Evolutionary conservation across 495 filamentous ascomycete genomes (phyloP).

Genomic region (Penicillium malachiteum): DNA sequence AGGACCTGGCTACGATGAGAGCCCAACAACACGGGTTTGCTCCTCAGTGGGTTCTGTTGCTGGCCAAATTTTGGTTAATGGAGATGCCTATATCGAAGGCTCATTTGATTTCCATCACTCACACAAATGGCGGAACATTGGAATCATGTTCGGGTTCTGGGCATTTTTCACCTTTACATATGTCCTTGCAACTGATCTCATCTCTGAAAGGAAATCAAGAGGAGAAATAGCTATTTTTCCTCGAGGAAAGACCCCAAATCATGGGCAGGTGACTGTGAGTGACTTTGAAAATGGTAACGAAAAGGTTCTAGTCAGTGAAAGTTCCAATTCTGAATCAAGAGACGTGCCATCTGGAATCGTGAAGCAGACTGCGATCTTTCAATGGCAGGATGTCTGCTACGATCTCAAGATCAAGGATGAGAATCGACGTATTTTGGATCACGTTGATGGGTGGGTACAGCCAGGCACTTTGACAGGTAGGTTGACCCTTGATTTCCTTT

Average conservation of each 20-base stretch:
- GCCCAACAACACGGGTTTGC: neutral
- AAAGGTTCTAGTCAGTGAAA: neutral
- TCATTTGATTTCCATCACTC: neutral
- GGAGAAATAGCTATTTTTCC: conserved; percentile 1
- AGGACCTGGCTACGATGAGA: neutral
- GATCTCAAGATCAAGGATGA: conserved; percentile 61
- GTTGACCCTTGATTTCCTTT: neutral
- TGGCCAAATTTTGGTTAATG: conserved; percentile 4
- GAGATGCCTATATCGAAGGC: conserved; percentile 11
- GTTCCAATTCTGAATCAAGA: neutral
- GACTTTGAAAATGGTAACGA: neutral
- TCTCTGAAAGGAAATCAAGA: neutral
- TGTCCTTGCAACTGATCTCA: conserved; percentile 1
- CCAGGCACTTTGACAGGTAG: conserved; percentile 58
- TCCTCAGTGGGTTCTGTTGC: neutral
- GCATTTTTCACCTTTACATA: conserved; percentile 2
- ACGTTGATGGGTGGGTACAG: conserved; percentile 63
- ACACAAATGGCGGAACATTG: conserved; percentile 14
- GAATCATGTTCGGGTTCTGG: conserved; percentile 6
- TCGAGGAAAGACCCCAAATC: conserved; percentile 40
- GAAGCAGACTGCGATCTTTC: conserved; percentile 56
- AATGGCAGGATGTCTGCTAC: conserved; percentile 73
- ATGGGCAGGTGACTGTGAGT: neutral
- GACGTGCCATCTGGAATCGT: neutral
- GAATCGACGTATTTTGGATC: conserved; percentile 56